Percentiles rank a stretch among this genome's conserved stretches.
Conservation (phyloP, 73 alveolate genomes). For the Tetrahymena thermophila region DNA sequence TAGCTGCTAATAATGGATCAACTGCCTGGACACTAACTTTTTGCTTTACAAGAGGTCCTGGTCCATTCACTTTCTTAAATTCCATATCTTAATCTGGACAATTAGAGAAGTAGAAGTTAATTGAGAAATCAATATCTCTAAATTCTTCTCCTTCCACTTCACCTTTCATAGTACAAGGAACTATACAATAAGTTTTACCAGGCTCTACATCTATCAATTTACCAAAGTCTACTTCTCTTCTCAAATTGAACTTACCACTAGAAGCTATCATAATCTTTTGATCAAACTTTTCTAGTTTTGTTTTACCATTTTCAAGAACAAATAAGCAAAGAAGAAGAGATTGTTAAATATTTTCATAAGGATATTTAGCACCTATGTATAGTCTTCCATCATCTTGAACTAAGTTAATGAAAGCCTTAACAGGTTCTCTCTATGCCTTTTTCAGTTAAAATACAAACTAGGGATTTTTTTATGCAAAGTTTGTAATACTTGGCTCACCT, state of each 20-base stretch:
- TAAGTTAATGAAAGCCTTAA: slow-evolving; percentile 71
- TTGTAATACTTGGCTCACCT: slow-evolving; percentile 8
- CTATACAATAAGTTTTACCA: slow-evolving; percentile 44
- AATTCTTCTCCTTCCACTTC: slow-evolving; percentile 36
- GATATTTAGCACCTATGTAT: slow-evolving; percentile 55
- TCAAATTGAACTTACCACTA: slow-evolving; percentile 50
- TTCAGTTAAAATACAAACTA: slow-evolving; percentile 11
- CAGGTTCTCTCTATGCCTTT: slow-evolving; percentile 37
- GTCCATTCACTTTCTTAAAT: background rate
- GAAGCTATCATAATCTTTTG: slow-evolving; percentile 26
- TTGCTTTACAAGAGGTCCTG: background rate
- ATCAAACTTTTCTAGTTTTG: slow-evolving; percentile 29
- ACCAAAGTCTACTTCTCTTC: slow-evolving; percentile 49
- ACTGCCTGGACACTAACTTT: background rate
- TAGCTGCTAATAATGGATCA: background rate
- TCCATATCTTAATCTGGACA: background rate
- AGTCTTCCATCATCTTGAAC: slow-evolving; percentile 81
- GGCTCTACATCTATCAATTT: background rate
- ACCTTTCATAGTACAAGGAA: slow-evolving; percentile 39
- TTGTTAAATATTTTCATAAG: slow-evolving; percentile 41
- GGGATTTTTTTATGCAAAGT: slow-evolving; percentile 39
- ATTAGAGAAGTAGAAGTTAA: background rate
- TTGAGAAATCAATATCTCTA: background rate
- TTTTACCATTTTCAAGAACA: slow-evolving; percentile 15
- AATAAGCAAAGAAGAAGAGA: slow-evolving; percentile 41